Conservation (phyloP, 2,329 filamentous ascomycete genomes). For the Claviceps digitariae region DNA sequence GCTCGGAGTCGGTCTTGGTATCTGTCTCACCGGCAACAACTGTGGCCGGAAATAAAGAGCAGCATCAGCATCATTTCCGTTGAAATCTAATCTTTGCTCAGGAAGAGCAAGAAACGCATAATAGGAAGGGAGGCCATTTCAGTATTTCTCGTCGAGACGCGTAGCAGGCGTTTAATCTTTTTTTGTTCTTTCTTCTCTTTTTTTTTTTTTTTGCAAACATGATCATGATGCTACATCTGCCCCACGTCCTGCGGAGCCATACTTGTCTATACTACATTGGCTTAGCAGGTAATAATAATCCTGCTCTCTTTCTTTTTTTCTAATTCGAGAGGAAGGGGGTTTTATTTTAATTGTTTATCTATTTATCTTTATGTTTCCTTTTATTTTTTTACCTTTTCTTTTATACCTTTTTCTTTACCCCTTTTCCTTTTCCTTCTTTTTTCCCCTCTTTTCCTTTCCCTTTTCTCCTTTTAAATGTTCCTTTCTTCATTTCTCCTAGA, state of each 20-base stretch:
- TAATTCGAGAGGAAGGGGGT: not conserved
- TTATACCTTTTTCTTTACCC: not conserved
- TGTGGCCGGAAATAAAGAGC: conserved; percentile 3
- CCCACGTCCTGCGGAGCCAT: not conserved
- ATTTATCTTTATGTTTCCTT: not conserved
- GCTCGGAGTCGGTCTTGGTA: conserved; percentile 40
- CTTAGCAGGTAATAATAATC: not conserved
- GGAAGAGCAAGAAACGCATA: not conserved
- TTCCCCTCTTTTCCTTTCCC: not conserved
- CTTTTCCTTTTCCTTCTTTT: not conserved
- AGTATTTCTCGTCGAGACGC: not conserved
- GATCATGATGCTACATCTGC: not conserved
- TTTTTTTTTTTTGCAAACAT: not conserved
- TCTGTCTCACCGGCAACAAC: conserved; percentile 23
- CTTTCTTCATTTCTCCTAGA: no score
- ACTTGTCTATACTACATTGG: not conserved
- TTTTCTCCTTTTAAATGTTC: not conserved
- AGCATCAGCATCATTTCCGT: not conserved
- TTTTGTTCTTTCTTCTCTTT: no score
- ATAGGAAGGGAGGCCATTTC: not conserved
- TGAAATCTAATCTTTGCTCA: not conserved
- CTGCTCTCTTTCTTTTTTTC: not conserved
- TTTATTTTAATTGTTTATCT: no score
- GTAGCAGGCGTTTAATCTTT: not conserved
- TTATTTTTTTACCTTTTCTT: not conserved